Base-by-base conservation (phyloP, 805 yeast genomes). In the Barnettozyma botsteinii region DNA sequence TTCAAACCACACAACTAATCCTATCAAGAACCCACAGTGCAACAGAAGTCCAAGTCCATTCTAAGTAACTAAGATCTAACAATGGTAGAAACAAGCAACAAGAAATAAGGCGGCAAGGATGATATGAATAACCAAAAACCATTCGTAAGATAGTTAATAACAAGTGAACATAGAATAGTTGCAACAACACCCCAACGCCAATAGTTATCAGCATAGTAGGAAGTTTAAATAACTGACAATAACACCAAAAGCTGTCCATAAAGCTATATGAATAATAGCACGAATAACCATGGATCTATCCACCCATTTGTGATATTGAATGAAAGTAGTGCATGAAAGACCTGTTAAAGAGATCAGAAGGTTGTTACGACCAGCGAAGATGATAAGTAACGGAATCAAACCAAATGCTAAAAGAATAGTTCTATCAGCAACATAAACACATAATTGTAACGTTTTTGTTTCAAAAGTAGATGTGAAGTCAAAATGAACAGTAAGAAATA, bases 311-410 rank as follows among this genome's bases (percentile, higher is more conserved):
- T 86, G 96, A 53, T 75, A 73, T 28, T 70, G 61, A 46, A 81
- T 70, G 61, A 84, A 80, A 3, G 81, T 68, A 6, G 80, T 63
- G 49, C 73, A 79, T 4, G 77, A 66, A 69, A 86, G 69, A 8
- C 86, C 85, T 0, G 91, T 76, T 8, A 79, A 39, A 51, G 61
- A 63, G 43, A 71, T 73, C 45, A 84, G 55, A 27, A 85, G 64
- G 56, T 81, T 85, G 60, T 82, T 85, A 49, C 94, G 65, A 12
- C 87, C 83, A 6, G 85, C 81, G 54, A 84, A 77, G 28, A 83
- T 57, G 22, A 78, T 66, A 28, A 78, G 52, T 7, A 72, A 49
- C 1, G 93, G 91, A 38, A 79, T 39, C 27, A 59, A 52, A 2
- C 63, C 64, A 48, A 65, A 60, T 8, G 57, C 41, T 2, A 54